Conservation (phyloP, 2,329 filamentous ascomycete species). For the Nigrograna mackinnonii region DNA sequence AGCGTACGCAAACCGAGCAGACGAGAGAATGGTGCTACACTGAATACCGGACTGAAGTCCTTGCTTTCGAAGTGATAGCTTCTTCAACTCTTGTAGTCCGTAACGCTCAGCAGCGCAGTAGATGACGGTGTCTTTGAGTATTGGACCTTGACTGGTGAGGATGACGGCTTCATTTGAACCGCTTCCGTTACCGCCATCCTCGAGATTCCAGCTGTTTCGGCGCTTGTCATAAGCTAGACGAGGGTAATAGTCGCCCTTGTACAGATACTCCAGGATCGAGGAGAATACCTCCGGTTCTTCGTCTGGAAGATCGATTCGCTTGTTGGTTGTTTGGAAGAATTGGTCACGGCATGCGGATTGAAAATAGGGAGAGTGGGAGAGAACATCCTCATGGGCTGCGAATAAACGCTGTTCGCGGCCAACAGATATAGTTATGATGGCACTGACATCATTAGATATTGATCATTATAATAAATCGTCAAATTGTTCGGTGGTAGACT, state of each 20-base stretch:
- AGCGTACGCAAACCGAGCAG: slow-evolving; percentile 86
- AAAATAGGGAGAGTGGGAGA: slow-evolving; percentile 81
- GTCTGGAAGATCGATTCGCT: slow-evolving; percentile 78
- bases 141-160: slow-evolving; percentile 63
- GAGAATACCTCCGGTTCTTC: slow-evolving; percentile 92
- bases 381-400: slow-evolving; percentile 85
- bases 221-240: slow-evolving; percentile 81
- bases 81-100: slow-evolving; percentile 81
- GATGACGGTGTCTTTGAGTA: slow-evolving; percentile 87
- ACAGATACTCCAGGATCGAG: slow-evolving; percentile 85
- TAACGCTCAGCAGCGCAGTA: slow-evolving; percentile 89
- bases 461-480: slow-evolving; percentile 11
- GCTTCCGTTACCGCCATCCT: slow-evolving; percentile 55
- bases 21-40: slow-evolving; percentile 81
- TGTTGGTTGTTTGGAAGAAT: slow-evolving; percentile 64
- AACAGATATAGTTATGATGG: slow-evolving; percentile 79
- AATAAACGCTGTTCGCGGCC: slow-evolving; percentile 86
- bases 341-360: slow-evolving; percentile 64
- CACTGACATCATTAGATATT: slow-evolving; percentile 26
- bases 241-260: slow-evolving; percentile 93
- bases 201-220: slow-evolving; percentile 80
- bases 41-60: slow-evolving; percentile 84
- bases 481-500: slow-evolving; percentile 12
- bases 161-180: slow-evolving; percentile 53
- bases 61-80: slow-evolving; percentile 83